Base-by-base conservation (phyloP, 2,329 filamentous ascomycete genomes). In the Diplocarpon mali region DNA sequence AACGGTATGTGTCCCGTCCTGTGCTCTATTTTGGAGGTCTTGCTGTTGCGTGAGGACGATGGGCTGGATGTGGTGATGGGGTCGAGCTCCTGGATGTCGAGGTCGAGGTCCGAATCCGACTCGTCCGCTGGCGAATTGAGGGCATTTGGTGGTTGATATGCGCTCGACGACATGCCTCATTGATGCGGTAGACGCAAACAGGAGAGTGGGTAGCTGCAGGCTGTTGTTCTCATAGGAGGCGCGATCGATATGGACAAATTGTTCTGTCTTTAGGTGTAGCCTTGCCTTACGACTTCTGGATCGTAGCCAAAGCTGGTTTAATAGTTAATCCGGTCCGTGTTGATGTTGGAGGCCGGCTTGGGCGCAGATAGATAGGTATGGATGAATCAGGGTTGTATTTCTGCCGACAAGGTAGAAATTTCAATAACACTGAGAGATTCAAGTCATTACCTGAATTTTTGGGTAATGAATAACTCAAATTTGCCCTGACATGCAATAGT, bases 11-110 rank as follows among this genome's bases (percentile, higher is more conserved):
- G 54, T 24, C 52, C 45, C 35, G 52, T 44, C 46, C 58, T 51
- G 40, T 59, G 50, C 45, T 57, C 59, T 48, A 58, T 50, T 15
- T 47, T 48, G 20, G 20, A 24, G 30, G 50, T 49, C 41, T 54
- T 60, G 46, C 57, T 54, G 43, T 56, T 56, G 32, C 53, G 49
- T 16, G 55, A 49, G 24, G 58, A 59, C 28, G 56, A 54, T 40
- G 51, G 48, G 42, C 43, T 57, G 29, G 57, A 53, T 37, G 48
- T 58, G 32, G 54, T 57, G 47, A 64, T 46, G 44, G 85, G 83
- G 60, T 89, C 84, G 54, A 92, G 78, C 69, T 90, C 85, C 59
- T 86, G 75, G 55, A 87, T 73, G 57, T 89, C 83, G 58, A 92
- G 71, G 51, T 85, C 81, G 55, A 82, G 76, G 62, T 90, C 68